phyloP scores from a whole-genome alignment of 2,329 filamentous ascomycete species.

The Domatiomyces catenatus region DNA sequence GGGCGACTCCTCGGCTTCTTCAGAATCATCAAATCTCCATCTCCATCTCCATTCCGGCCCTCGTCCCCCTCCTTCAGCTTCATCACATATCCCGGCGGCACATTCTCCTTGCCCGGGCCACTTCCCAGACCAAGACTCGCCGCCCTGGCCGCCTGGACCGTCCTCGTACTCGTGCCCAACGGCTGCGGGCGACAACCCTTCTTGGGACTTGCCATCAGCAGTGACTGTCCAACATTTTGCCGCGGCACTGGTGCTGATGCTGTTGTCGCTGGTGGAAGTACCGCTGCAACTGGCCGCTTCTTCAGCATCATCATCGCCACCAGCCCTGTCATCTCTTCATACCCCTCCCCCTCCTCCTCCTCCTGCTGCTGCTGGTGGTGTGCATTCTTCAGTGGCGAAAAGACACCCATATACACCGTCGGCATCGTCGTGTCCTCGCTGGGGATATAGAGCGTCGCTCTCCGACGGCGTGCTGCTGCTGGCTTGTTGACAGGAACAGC shows the following conservation, averaged over 20 bases:
- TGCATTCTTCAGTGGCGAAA: constrained; percentile 26
- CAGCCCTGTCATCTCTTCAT: constrained; percentile 19
- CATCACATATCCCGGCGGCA: constrained; percentile 34
- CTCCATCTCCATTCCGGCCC: background rate
- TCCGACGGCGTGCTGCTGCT: constrained; percentile 17
- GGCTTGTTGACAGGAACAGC: constrained; percentile 11
- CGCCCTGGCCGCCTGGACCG: constrained; percentile 23
- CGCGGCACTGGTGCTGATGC: too few relatives aligned
- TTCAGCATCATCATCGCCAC: constrained; percentile 23
- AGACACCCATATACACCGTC: constrained; percentile 29
- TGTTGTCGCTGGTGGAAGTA: background rate
- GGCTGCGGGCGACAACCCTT: constrained; percentile 24
- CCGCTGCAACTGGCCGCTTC: background rate
- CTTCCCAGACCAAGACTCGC: constrained; percentile 32
- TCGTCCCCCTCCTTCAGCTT: constrained; percentile 12
- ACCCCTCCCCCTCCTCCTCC: background rate
- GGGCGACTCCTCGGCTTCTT: background rate
- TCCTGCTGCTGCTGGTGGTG: constrained; percentile 1
- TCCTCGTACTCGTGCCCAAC: constrained; percentile 23
- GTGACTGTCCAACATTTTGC: constrained; percentile 7
- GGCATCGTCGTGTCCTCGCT: constrained; percentile 28
- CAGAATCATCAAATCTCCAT: background rate
- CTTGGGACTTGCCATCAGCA: constrained; percentile 31
- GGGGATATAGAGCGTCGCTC: constrained; percentile 28
- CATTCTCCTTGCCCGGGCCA: constrained; percentile 47